phyloP scores from a whole-genome alignment of 2,329 filamentous ascomycete genomes.

The Talaromyces albobiverticillius region DNA sequence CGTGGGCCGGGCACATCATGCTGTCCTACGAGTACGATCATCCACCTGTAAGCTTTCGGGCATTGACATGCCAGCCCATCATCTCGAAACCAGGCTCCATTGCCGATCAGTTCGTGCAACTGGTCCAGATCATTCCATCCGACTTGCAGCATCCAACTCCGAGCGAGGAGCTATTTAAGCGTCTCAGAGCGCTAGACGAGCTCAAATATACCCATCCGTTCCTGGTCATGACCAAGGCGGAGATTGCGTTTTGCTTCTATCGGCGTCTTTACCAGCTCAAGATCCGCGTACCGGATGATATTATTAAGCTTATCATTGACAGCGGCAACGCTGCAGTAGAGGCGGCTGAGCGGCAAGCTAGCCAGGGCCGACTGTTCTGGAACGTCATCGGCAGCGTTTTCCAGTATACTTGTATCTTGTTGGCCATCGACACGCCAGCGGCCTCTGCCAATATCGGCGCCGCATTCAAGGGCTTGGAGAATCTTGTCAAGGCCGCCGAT shows the following conservation, averaged over 20 bases:
- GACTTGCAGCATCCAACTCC: constrained; percentile 16
- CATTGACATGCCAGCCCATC: constrained; percentile 25
- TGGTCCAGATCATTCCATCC: constrained; percentile 27
- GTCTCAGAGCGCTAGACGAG: constrained; percentile 20
- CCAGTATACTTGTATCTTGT: constrained; percentile 28
- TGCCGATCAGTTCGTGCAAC: constrained; percentile 27
- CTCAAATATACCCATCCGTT: constrained; percentile 25
- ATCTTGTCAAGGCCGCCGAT: constrained; percentile 24
- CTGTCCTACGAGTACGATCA: constrained; percentile 32
- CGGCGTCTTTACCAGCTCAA: constrained; percentile 30
- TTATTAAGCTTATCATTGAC: constrained; percentile 23
- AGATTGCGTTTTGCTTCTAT: constrained; percentile 32
- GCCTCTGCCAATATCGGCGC: constrained; percentile 19
- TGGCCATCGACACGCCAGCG: constrained; percentile 26
- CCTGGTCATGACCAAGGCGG: constrained; percentile 28
- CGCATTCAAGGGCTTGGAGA: constrained; percentile 27
- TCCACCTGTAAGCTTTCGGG: constrained; percentile 24
- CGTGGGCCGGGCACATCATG: constrained; percentile 31
- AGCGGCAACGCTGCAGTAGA: constrained; percentile 19
- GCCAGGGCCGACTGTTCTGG: constrained; percentile 26
- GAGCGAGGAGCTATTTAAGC: constrained; percentile 23
- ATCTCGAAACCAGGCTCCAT: constrained; percentile 20
- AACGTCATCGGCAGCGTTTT: constrained; percentile 32
- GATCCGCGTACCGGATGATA: constrained; percentile 19
- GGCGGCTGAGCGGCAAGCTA: constrained; percentile 23